Evolutionary conservation across 805 yeast species (phyloP), one percentile per base, ranked within the genome.

Genomic region (Nakazawaea holstii): DNA sequence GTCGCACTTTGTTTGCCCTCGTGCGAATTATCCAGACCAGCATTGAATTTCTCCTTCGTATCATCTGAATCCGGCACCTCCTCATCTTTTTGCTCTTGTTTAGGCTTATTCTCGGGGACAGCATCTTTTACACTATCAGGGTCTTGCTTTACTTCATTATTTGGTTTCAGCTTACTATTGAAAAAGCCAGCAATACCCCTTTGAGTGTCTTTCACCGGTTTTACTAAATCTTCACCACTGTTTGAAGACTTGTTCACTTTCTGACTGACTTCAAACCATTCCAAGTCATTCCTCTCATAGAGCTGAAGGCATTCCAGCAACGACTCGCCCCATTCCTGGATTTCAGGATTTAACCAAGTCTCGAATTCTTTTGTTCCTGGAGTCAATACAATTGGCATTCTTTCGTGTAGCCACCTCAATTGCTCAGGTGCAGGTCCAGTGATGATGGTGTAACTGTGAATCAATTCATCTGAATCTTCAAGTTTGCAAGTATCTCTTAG

Each of bases 371-470:
- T 54, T 0, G 80, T 64, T 0, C 77, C 80, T 0, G 88, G 87
- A 28, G 68, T 72, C 6, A 89, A 48, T 11, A 88, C 73, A 1
- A 85, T 69, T 0, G 97, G 97, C 80, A 88, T 87, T 26, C 97
- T 69, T 1, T 67, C 63, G 60, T 91, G 97, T 2, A 91, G 62
- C 86, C 89, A 83, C 38, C 68, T 62, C 52, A 90, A 52, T 40
- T 76, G 76, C 35, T 72, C 62, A 0, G 82, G 76, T 0, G 95
- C 92, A 0, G 78, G 76, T 0, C 86, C 84, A 0, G 97, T 91
- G 1, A 88, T 71, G 0, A 91, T 79, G 0, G 95, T 79, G 55
- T 75, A 89, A 0, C 84, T 74, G 36, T 29, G 10, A 13, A 30
- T 6, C n/a, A 27, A 17, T 31, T 62, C 62, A n/a, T 59, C 58